Evolutionary conservation across 1,284 basidiomycete species (phyloP), one percentile per base, ranked within the genome.

Genomic region (Mycena sp.): DNA sequence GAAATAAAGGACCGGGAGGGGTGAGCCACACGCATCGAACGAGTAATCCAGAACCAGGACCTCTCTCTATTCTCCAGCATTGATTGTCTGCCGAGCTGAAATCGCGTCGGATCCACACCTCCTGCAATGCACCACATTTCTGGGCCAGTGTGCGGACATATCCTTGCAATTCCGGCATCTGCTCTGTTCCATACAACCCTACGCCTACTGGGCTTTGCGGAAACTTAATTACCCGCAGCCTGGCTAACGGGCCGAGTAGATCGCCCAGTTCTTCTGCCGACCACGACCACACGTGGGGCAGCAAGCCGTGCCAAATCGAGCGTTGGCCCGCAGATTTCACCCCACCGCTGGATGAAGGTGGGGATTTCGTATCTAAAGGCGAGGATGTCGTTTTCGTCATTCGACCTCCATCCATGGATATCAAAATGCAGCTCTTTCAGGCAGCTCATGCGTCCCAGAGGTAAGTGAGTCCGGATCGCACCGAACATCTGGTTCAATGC

Each of bases 341-440:
- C 43, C 41, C 43, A 55, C 30, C 30, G 28, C n/a, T n/a, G 43
- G 14, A 55, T 45, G 41, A 44, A 55, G 6, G 0, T 16, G 4
- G 53, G 53, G 30, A 45, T 45, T 29, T 28, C 30, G 14, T n/a
- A n/a, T n/a, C n/a, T n/a, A n/a, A n/a, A n/a, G n/a, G n/a, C n/a
- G n/a, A n/a, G n/a, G n/a, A n/a, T n/a, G n/a, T n/a, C n/a, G n/a
- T 44, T 41, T 16, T 6, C 29, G 10, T 55, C 53, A 4, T 43
- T 28, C 25, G 43, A 23, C n/a, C 17, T n/a, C 21, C 29, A 32
- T 7, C 21, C 6, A 21, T 35, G 45, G 7, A 40, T 28, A 19
- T 57, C 54, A 25, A 57, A 57, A 29, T 48, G 30, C 4, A 57
- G n/a, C 23, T 58, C 37, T 12, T 40, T 58, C 19, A 58, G 46